Percentiles rank a stretch among this genome's conserved stretches.
phyloP scores from a whole-genome alignment of 495 filamentous ascomycete species.

The Physcia stellaris region DNA sequence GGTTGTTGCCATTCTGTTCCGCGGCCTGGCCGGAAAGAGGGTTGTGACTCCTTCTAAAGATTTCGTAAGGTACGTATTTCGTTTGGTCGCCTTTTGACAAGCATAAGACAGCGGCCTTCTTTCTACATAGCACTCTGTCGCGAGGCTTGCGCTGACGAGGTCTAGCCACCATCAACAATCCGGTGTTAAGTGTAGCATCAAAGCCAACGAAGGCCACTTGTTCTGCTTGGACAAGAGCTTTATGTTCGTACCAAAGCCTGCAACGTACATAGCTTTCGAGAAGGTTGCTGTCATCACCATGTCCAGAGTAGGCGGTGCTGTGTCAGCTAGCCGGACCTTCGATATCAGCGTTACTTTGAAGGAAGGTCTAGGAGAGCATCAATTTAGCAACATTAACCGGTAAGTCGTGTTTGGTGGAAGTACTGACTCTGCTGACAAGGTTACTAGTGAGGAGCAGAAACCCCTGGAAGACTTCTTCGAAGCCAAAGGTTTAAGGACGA shows the following conservation, averaged over 20 bases:
- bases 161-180: constrained; percentile 75
- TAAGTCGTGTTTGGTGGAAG: constrained; percentile 19
- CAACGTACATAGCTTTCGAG: constrained; percentile 90
- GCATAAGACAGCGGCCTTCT: neutral
- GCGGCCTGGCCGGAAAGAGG: constrained; percentile 85
- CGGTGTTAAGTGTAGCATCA: constrained; percentile 98
- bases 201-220: constrained; percentile 92
- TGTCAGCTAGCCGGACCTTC: constrained; percentile 89
- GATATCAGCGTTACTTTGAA: constrained; percentile 90
- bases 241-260: constrained; percentile 97
- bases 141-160: constrained; percentile 10
- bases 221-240: constrained; percentile 97
- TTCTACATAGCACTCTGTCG: neutral
- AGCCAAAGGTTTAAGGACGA: constrained; percentile 79
- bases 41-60: constrained; percentile 86
- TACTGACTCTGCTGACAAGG: constrained; percentile 1
- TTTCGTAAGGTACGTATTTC: constrained; percentile 47
- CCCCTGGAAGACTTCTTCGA: constrained; percentile 94
- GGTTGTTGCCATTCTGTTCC: constrained; percentile 89
- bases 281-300: constrained; percentile 81
- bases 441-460: constrained; percentile 71
- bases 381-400: constrained; percentile 99
- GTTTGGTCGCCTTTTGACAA: neutral
- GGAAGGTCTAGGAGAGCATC: constrained; percentile 59
- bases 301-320: constrained; percentile 86